Evolutionary conservation across 257 asterid species (phyloP).

Genomic region (Mitragyna speciosa): DNA sequence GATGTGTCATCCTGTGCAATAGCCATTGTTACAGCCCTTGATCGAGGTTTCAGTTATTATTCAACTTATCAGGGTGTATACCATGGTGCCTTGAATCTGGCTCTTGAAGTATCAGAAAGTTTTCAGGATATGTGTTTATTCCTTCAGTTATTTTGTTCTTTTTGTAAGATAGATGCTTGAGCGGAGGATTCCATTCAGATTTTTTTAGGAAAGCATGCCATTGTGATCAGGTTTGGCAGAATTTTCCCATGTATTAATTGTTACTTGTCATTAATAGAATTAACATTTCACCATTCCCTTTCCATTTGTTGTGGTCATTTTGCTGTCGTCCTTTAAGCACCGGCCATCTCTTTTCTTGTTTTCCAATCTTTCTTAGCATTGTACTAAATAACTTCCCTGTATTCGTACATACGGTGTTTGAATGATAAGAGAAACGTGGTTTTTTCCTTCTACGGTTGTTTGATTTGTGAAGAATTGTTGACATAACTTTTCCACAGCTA

Average conservation of each 20-base stretch:
- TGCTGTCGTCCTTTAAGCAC: neutral
- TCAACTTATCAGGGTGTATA: neutral
- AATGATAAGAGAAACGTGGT: neutral
- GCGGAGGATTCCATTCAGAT: conserved; percentile 29
- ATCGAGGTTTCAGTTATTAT: neutral
- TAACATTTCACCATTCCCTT: conserved; percentile 1
- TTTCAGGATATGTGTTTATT: neutral
- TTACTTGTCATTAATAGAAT: conserved; percentile 12
- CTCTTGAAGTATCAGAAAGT: conserved; percentile 7
- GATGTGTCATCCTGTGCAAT: neutral
- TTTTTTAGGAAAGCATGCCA: conserved; percentile 21
- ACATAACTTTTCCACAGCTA: neutral
- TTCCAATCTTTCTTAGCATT: neutral
- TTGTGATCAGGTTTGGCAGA: conserved; percentile 24
- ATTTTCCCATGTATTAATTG: conserved; percentile 28
- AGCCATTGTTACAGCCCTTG: neutral
- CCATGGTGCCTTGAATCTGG: conserved; percentile 9
- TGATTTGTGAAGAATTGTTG: neutral
- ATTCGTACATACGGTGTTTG: no score
- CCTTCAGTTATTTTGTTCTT: conserved; percentile 22
- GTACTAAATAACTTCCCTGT: neutral
- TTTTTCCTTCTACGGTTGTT: neutral
- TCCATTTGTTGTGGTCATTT: neutral
- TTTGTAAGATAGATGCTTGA: conserved; percentile 46
- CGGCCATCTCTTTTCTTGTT: neutral